Evolutionary conservation across 2,329 filamentous ascomycete genomes (phyloP).

Genomic region (Helotiales sp.): DNA sequence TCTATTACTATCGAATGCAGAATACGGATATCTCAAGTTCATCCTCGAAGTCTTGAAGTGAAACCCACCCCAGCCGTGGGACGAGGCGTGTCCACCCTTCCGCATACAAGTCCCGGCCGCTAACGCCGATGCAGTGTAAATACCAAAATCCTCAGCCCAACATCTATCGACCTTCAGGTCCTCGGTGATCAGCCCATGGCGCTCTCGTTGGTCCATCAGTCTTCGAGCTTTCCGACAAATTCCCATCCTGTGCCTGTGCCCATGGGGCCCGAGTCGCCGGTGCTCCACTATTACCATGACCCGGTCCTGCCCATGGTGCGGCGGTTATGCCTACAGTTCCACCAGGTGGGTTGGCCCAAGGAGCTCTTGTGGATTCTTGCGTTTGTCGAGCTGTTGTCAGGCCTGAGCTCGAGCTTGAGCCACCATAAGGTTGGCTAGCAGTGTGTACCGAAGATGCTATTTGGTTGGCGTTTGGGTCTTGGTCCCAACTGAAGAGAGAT

Average conservation of each 20-base stretch:
- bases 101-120: neutral
- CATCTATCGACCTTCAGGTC: constrained; percentile 5
- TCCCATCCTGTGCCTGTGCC: constrained; percentile 17
- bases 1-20: neutral
- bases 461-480: constrained; percentile 62
- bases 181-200: constrained; percentile 43
- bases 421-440: constrained; percentile 54
- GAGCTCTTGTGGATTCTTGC: constrained; percentile 38
- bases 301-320: constrained; percentile 16
- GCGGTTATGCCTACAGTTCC: constrained; percentile 38
- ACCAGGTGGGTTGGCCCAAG: constrained; percentile 34
- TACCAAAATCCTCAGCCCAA: neutral
- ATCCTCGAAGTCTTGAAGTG: neutral
- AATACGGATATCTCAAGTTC: neutral
- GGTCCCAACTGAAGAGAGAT: constrained; percentile 78
- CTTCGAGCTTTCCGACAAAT: neutral
- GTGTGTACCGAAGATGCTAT: constrained; percentile 61
- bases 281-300: constrained; percentile 20
- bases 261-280: constrained; percentile 38
- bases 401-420: constrained; percentile 24
- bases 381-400: constrained; percentile 28
- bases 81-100: constrained; percentile 5
- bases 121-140: constrained; percentile 13
- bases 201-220: constrained; percentile 44
- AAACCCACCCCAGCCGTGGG: neutral